phyloP scores from a whole-genome alignment of 768 basidiomycete species.

The Suillus alpinus region DNA sequence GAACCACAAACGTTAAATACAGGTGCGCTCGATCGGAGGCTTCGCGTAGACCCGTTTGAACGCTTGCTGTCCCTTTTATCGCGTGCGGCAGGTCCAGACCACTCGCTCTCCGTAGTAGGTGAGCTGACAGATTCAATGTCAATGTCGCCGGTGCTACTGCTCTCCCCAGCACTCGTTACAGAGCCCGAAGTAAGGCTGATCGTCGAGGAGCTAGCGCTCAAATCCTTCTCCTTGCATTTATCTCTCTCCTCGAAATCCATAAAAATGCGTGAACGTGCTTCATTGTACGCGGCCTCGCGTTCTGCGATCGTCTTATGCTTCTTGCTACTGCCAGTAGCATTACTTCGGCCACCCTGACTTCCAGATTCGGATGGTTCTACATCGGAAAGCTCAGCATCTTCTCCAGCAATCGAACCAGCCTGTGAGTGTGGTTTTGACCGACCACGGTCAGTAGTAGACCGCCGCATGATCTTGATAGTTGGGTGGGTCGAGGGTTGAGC shows the following conservation, averaged over 20 bases:
- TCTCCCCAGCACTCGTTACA: constrained; percentile 51
- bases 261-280: constrained; percentile 84
- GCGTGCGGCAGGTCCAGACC: constrained; percentile 57
- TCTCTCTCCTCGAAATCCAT: constrained; percentile 73
- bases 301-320: constrained; percentile 79
- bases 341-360: constrained; percentile 71
- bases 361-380: constrained; percentile 78
- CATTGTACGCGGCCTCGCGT: constrained; percentile 86
- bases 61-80: constrained; percentile 56
- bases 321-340: constrained; percentile 58
- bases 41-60: constrained; percentile 57
- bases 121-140: constrained; percentile 65
- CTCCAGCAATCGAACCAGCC: constrained; percentile 67
- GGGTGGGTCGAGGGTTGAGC: constrained; percentile 65
- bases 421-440: constrained; percentile 63
- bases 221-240: constrained; percentile 67
- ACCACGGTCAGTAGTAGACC: constrained; percentile 53
- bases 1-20: constrained; percentile 51
- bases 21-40: constrained; percentile 51
- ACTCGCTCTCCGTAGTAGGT: constrained; percentile 79
- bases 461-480: constrained; percentile 88
- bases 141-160: constrained; percentile 60
- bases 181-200: constrained; percentile 70
- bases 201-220: constrained; percentile 76
- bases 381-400: constrained; percentile 77